Percentiles rank a stretch among this genome's conserved stretches.
Conservation (phyloP, 1,284 basidiomycete species). For the Rhodotorula sp. region DNA sequence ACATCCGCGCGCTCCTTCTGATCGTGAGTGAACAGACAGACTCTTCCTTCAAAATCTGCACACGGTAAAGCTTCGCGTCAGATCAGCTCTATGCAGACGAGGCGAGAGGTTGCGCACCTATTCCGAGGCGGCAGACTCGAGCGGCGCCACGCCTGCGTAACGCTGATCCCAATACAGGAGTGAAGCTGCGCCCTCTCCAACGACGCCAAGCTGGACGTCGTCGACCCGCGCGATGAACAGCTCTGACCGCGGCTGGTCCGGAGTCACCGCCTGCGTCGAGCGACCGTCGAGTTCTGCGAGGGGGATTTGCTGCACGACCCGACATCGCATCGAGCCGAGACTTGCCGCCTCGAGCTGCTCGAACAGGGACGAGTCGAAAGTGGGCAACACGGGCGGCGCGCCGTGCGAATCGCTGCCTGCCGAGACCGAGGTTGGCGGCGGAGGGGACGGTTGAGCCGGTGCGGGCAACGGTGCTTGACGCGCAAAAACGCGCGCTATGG, state of each 20-base stretch:
- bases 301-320: conserved; percentile 22
- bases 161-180: conserved; percentile 31
- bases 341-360: conserved; percentile 12
- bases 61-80: too few relatives aligned
- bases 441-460: conserved; percentile 21
- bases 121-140: neutral
- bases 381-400: neutral
- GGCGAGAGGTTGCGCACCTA: too few relatives aligned
- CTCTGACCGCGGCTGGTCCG: conserved; percentile 27
- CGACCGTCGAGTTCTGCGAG: conserved; percentile 8
- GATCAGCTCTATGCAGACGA: too few relatives aligned
- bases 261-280: neutral
- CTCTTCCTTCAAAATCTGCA: too few relatives aligned
- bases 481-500: conserved; percentile 39
- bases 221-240: conserved; percentile 41
- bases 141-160: conserved; percentile 10
- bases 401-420: neutral
- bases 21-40: too few relatives aligned
- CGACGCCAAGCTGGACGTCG: conserved; percentile 16
- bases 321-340: conserved; percentile 37
- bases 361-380: conserved; percentile 32
- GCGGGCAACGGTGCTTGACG: conserved; percentile 37
- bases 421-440: neutral
- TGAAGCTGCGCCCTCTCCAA: neutral
- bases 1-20: too few relatives aligned